Base-by-base conservation (phyloP, 2,329 filamentous ascomycete species). In the Magnaporthiopsis incrustans region DNA sequence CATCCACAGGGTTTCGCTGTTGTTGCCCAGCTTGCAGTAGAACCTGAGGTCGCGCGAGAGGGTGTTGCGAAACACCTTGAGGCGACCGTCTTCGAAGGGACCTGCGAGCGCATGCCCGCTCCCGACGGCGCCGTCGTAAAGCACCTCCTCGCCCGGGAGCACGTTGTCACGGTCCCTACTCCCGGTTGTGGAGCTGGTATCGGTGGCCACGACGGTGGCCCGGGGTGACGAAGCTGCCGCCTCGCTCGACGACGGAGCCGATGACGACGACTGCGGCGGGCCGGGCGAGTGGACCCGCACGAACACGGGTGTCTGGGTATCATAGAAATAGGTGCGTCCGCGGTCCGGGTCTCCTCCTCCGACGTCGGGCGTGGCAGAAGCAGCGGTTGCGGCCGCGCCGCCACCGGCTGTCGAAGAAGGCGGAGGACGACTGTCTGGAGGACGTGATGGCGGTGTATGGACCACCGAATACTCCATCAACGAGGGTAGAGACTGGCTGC, bases 11-110 rank as follows among this genome's bases (percentile, higher is more conserved):
- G 70, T 72, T 64, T 72, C 71, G 1, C 70, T 70, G 50, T 71
- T 68, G 38, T 66, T 64, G 22, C 68, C 69, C 2, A 71, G 66
- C 56, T 67, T 69, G 62, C 70, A 72, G 59, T 71, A 66, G 50
- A 73, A 73, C 33, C 71, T 61, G 2, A 73, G 62, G 57, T 71
- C 71, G 33, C 69, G 68, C 1, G 68, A 69, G 1, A 71, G 57
- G 0, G 65, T 71, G 44, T 71, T 71, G 1, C 71, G 66, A 60
- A 73, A 73, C n/a, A 72, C 70, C 58, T 72, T 73, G 11, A 73
- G 65, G 27, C 68, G 64, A 2, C 68, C 70, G 14, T 69, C 67
- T 22, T 66, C 64, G 25, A 71, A 73, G 14, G 68, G 68, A 2
- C 67, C 58, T 7, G 61, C 66, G 15, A 71, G 67, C 1, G 66